Conservation (phyloP, 177 flowering plant genomes). For the Vitis hybrid region DNA sequence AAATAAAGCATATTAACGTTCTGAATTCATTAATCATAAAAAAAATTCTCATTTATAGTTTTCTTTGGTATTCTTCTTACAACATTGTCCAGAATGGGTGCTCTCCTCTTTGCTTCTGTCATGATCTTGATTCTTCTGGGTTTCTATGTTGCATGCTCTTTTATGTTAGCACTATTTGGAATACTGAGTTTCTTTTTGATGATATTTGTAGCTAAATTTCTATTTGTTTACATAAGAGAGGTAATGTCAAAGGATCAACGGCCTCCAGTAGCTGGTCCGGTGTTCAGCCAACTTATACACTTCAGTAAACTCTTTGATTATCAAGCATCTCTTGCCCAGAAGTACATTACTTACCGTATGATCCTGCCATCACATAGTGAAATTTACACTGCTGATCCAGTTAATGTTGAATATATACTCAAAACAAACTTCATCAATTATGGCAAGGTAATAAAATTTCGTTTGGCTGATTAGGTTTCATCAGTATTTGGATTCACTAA, state of each 20-base stretch:
- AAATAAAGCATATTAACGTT: too few species aligned
- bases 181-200: background rate
- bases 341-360: conserved; percentile 26
- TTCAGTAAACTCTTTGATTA: conserved; percentile 22
- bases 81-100: conserved; percentile 6
- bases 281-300: conserved; percentile 18
- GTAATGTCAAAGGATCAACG: conserved; percentile 4
- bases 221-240: conserved; percentile 8
- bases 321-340: conserved; percentile 18
- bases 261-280: conserved; percentile 28
- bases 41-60: background rate
- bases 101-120: background rate
- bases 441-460: conserved; percentile 27
- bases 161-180: conserved; percentile 2
- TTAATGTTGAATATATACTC: conserved; percentile 39
- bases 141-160: background rate
- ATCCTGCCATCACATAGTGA: conserved; percentile 11
- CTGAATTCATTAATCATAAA: too few species aligned
- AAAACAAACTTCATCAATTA: conserved; percentile 43
- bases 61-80: too few species aligned
- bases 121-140: conserved; percentile 5
- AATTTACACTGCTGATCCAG: conserved; percentile 37
- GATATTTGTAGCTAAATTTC: background rate
- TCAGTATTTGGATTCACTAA: background rate
- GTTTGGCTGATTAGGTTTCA: background rate